Percentiles rank a stretch among this genome's conserved stretches.
These are phyloP conservation scores for Pelargonium nanum DNA, from an alignment of 345 rosid genomes.

Conservation along the genomic window DNA sequence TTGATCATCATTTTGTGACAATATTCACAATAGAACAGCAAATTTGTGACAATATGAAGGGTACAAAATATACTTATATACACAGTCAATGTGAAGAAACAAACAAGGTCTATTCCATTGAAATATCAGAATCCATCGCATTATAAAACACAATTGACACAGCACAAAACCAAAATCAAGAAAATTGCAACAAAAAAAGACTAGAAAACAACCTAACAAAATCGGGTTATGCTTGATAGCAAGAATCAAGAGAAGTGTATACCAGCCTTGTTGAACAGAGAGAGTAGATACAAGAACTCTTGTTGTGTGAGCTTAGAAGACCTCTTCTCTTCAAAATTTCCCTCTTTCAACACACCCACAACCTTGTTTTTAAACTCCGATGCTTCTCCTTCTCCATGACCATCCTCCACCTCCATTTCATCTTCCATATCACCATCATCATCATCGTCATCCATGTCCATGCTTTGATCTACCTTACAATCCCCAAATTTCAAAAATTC, in stretches of 20 bases:
- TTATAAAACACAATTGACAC: too few species aligned
- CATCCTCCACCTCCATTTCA: constrained; percentile 30
- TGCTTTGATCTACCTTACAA: constrained; percentile 28
- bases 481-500: constrained; percentile 21
- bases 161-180: too few species aligned
- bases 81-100: too few species aligned
- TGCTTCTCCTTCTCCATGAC: constrained; percentile 28
- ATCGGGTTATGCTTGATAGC: background rate
- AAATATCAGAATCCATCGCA: too few species aligned
- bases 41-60: too few species aligned
- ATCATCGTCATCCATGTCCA: constrained; percentile 51
- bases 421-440: too few species aligned
- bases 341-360: constrained; percentile 50
- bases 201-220: too few species aligned
- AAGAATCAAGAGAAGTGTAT: constrained; percentile 40
- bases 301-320: constrained; percentile 38
- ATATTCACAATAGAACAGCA: too few species aligned
- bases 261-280: constrained; percentile 78
- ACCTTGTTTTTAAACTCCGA: constrained; percentile 68
- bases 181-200: too few species aligned
- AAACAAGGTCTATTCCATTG: too few species aligned
- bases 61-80: too few species aligned
- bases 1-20: too few species aligned
- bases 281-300: constrained; percentile 70
- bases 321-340: constrained; percentile 65